Evolutionary conservation across 768 basidiomycete species (phyloP).

Genomic region (Boletus insuetus): DNA sequence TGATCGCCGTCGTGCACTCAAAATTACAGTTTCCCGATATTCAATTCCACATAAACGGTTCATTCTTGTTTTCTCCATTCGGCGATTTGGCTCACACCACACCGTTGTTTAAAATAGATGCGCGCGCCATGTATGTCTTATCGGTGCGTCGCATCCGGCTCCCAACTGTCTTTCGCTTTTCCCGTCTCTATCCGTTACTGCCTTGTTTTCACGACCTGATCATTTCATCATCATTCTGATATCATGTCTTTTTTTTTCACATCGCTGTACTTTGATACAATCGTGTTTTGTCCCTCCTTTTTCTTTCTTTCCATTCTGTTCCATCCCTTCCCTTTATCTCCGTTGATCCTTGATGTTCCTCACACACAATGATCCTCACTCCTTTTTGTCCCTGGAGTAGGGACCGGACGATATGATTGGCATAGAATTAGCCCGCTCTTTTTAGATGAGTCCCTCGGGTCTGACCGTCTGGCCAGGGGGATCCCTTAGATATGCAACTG

Average conservation of each 20-base stretch:
- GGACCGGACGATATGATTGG: constrained; percentile 15
- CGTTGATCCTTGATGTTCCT: constrained; percentile 1
- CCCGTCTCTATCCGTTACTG: background rate
- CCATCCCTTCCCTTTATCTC: background rate
- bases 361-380: background rate
- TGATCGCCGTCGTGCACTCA: constrained; percentile 13
- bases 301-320: background rate
- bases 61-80: constrained; percentile 1
- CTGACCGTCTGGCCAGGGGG: background rate
- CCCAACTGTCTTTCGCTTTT: background rate
- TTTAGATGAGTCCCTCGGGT: constrained; percentile 6
- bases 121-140: constrained; percentile 7
- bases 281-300: background rate
- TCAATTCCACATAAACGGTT: constrained; percentile 9
- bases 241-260: constrained; percentile 4
- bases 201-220: background rate
- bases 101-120: constrained; percentile 19
- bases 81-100: constrained; percentile 16
- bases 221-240: constrained; percentile 6
- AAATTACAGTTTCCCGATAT: constrained; percentile 19
- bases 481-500: constrained; percentile 4
- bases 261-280: constrained; percentile 22
- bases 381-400: constrained; percentile 1
- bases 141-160: background rate
- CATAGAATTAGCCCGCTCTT: constrained; percentile 15